Conservation (phyloP, 352 stramenopile genomes). For the Phytopythium helicoides region DNA sequence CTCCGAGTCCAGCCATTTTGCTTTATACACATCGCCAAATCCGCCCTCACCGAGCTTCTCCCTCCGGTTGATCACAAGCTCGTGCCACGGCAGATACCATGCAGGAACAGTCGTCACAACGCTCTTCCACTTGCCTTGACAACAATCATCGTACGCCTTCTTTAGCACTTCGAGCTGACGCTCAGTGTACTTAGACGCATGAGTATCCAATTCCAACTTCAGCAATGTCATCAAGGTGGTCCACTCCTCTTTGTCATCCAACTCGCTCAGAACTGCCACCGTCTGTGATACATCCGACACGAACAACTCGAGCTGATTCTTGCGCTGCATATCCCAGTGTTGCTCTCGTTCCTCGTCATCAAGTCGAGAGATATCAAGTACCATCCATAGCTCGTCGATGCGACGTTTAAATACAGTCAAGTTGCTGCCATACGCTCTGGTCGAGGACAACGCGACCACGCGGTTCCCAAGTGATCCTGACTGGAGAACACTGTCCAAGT, state of each 20-base stretch:
- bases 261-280: not conserved
- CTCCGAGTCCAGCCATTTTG: slow-evolving; percentile 13
- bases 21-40: slow-evolving; percentile 11
- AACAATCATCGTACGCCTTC: slow-evolving; percentile 2
- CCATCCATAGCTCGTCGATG: not conserved
- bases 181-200: not conserved
- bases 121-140: not conserved
- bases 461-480: not conserved
- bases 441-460: not conserved
- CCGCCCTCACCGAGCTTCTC: not conserved
- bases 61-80: not conserved
- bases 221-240: not conserved
- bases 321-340: not conserved
- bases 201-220: not conserved
- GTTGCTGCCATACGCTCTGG: not conserved
- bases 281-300: slow-evolving; percentile 4
- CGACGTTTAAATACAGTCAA: not conserved
- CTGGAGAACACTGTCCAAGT: too few species aligned
- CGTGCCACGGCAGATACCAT: slow-evolving; percentile 8
- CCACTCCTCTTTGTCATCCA: not conserved
- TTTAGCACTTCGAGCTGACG: slow-evolving; percentile 1
- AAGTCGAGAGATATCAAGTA: not conserved
- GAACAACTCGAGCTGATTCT: slow-evolving; percentile 3
- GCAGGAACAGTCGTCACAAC: not conserved
- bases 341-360: not conserved